A percentile compares a stretch with the other conserved stretches of the same genome.
Conservation (phyloP, 1,284 basidiomycete species). For the Somion occarium region DNA sequence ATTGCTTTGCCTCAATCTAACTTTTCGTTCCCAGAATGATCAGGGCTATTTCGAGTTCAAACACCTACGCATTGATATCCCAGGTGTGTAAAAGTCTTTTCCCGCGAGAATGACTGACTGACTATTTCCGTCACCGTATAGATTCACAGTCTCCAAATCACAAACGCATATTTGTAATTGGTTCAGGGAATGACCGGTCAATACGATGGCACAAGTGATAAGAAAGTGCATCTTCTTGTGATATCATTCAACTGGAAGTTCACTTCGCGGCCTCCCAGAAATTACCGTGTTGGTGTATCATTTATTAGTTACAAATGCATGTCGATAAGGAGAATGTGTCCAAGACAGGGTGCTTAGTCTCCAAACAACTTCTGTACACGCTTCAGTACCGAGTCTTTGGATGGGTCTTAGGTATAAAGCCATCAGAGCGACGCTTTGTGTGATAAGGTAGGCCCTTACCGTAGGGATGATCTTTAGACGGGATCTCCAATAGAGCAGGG, state of each 20-base stretch:
- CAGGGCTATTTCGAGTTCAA: slow-evolving; percentile 74
- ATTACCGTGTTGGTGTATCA: neutral
- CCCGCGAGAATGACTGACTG: no score
- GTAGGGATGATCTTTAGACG: slow-evolving; percentile 92
- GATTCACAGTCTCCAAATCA: slow-evolving; percentile 61
- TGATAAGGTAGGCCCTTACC: slow-evolving; percentile 41
- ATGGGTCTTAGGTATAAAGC: slow-evolving; percentile 65
- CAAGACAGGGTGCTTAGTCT: slow-evolving; percentile 44
- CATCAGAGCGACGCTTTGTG: slow-evolving; percentile 5
- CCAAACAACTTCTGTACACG: slow-evolving; percentile 96
- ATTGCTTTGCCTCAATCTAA: slow-evolving; percentile 10
- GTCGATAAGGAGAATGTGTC: slow-evolving; percentile 1
- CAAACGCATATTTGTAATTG: slow-evolving; percentile 68
- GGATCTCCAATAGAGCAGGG: slow-evolving; percentile 96
- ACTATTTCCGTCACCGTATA: no score
- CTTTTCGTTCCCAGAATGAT: slow-evolving; percentile 47
- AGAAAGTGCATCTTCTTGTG: neutral
- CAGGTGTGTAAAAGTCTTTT: slow-evolving; percentile 70
- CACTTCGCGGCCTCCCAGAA: neutral
- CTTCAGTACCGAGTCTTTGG: slow-evolving; percentile 96
- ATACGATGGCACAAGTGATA: slow-evolving; percentile 49
- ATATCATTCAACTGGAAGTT: slow-evolving; percentile 1
- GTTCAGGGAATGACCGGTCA: slow-evolving; percentile 58
- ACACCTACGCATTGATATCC: slow-evolving; percentile 74
- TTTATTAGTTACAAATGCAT: neutral